Percentiles rank a stretch among this genome's conserved stretches.
phyloP scores from a whole-genome alignment of 768 basidiomycete genomes.

The Roridomyces roridus region DNA sequence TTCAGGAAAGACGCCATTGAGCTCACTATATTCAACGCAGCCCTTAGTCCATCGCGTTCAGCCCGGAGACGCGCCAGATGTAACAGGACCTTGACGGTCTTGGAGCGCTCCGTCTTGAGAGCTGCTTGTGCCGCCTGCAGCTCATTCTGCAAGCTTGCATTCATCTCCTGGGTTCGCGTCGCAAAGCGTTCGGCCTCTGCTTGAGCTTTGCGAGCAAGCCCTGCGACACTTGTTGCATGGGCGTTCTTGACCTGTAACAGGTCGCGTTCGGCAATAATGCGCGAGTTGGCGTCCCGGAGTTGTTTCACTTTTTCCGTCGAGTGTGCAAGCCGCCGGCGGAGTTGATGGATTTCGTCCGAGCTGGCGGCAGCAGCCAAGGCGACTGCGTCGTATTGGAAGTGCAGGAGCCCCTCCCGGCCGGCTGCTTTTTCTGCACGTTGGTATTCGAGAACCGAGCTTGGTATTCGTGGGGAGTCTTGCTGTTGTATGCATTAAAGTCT shows the following conservation, averaged over 20 bases:
- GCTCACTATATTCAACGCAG: not conserved
- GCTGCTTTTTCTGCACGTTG: not conserved
- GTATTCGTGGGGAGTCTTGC: not conserved
- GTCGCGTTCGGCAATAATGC: not conserved
- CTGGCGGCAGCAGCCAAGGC: not conserved
- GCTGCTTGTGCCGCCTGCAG: not conserved
- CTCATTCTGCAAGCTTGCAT: not conserved
- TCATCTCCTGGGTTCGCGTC: not conserved
- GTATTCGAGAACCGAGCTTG: conserved; percentile 12
- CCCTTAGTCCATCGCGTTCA: conserved; percentile 2
- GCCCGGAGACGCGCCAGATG: not conserved
- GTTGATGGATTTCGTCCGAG: not conserved
- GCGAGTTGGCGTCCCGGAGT: not conserved
- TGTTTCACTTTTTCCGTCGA: not conserved
- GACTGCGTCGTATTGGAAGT: conserved; percentile 11
- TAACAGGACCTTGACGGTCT: not conserved
- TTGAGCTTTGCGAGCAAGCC: not conserved
- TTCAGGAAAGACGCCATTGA: not conserved
- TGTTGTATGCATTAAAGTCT: too few species aligned
- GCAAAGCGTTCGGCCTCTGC: not conserved
- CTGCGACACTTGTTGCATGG: not conserved
- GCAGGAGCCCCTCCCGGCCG: conserved; percentile 1
- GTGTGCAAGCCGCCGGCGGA: conserved; percentile 9
- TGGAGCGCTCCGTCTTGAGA: conserved; percentile 9
- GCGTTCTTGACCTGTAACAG: not conserved